phyloP scores from a whole-genome alignment of 768 basidiomycete genomes.

The Auriscalpium vulgare region DNA sequence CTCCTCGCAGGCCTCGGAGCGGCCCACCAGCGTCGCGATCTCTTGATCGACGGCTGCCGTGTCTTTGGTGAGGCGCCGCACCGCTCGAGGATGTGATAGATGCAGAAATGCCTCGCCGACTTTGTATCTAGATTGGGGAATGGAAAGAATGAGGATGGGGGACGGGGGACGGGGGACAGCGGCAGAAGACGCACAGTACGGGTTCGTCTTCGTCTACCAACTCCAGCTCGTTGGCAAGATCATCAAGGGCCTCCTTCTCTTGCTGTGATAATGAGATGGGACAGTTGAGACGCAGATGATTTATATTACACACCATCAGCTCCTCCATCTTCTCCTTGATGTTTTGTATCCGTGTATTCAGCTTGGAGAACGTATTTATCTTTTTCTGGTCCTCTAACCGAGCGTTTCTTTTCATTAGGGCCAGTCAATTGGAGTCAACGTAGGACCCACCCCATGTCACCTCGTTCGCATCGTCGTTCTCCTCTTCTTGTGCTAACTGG shows the following conservation, averaged over 20 bases:
- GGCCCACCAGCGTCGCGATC: constrained; percentile 40
- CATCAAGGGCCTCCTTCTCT: constrained; percentile 92
- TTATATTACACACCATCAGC: constrained; percentile 52
- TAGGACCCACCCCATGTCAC: constrained; percentile 72
- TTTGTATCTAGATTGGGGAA: constrained; percentile 53
- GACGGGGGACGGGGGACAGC: background rate
- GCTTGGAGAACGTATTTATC: constrained; percentile 87
- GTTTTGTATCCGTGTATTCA: constrained; percentile 69
- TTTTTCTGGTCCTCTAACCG: constrained; percentile 67
- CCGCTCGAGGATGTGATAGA: constrained; percentile 58
- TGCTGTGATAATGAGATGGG: constrained; percentile 39
- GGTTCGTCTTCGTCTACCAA: constrained; percentile 79
- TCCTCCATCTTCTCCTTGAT: constrained; percentile 65
- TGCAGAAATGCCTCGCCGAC: constrained; percentile 87
- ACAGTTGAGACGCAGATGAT: background rate
- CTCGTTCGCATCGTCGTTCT: constrained; percentile 64
- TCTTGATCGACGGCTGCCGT: constrained; percentile 49
- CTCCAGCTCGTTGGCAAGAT: constrained; percentile 81
- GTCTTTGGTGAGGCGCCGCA: constrained; percentile 65
- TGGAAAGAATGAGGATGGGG: background rate
- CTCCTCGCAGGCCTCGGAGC: constrained; percentile 57
- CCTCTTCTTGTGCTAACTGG: constrained; percentile 71
- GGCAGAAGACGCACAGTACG: constrained; percentile 49
- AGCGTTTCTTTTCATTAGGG: background rate
- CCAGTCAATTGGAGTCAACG: background rate